Evolutionary conservation across 73 alveolate genomes (phyloP).

Genomic region (Tetrahymena elliotti): DNA sequence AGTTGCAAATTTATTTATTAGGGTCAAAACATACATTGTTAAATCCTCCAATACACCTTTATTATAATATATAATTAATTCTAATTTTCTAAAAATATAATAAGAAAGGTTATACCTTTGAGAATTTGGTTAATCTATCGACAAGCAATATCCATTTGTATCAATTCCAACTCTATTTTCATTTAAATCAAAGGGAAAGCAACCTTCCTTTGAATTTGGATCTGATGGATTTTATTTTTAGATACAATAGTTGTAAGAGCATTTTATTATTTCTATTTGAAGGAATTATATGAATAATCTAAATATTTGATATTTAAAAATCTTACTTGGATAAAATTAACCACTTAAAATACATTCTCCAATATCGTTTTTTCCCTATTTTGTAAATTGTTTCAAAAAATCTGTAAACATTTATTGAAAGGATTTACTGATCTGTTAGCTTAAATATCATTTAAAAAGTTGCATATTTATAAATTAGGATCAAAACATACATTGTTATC

Average conservation of each 20-base stretch:
- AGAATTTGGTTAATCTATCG: background rate
- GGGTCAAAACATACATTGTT: background rate
- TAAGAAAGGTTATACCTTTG: background rate
- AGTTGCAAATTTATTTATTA: background rate
- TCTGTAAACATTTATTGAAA: background rate
- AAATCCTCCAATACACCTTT: background rate
- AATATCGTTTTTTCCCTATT: background rate
- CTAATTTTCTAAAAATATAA: background rate
- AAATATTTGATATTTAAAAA: background rate
- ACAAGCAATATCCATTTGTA: background rate
- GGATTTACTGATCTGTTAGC: background rate
- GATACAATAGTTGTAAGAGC: background rate
- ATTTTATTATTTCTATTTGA: background rate
- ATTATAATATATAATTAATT: background rate
- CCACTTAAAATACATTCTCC: background rate
- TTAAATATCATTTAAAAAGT: background rate
- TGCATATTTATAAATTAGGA: background rate
- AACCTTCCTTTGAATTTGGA: background rate
- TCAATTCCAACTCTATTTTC: background rate
- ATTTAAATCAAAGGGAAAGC: background rate
- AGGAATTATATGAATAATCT: background rate
- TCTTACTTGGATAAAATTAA: background rate
- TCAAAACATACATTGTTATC: background rate
- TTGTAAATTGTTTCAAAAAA: background rate
- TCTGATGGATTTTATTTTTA: background rate